phyloP scores from a whole-genome alignment of 225 moss, liverwort and hornwort genomes.

The Asterella californica region DNA sequence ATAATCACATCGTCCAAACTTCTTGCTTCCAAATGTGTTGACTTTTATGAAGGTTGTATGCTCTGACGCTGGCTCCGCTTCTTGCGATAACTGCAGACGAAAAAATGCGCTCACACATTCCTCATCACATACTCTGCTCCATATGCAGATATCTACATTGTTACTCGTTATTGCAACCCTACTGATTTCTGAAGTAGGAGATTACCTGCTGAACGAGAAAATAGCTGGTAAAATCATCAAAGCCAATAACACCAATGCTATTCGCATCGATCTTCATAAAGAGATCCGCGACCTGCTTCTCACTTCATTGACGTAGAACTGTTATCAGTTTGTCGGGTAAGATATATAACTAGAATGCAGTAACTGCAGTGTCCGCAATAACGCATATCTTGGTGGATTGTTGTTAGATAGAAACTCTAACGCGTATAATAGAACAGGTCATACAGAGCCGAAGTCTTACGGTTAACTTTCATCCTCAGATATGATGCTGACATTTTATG shows the following conservation, averaged over 20 bases:
- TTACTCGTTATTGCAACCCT: background rate
- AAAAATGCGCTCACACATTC: background rate
- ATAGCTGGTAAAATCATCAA: conserved; percentile 88
- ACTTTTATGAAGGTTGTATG: conserved; percentile 84
- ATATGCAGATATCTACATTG: background rate
- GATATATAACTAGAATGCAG: background rate
- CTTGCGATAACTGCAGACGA: conserved; percentile 62
- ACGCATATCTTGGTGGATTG: background rate
- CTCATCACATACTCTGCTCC: background rate
- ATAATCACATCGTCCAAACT: conserved; percentile 77
- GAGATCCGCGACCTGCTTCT: conserved; percentile 58
- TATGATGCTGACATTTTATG: background rate
- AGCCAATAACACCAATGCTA: conserved; percentile 54
- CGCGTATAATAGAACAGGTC: background rate
- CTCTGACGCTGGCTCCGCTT: conserved; percentile 77
- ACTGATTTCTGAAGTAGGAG: background rate
- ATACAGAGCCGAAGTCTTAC: background rate
- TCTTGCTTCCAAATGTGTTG: conserved; percentile 76
- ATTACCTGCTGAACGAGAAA: conserved; percentile 77
- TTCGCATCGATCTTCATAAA: conserved; percentile 93
- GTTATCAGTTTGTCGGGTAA: background rate
- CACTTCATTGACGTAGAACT: conserved; percentile 38
- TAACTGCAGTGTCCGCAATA: background rate
- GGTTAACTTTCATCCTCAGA: background rate
- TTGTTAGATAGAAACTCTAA: background rate